These are phyloP conservation scores for Hirsutella rhossiliensis DNA, from an alignment of 2,329 filamentous ascomycete genomes.

Conservation along the genomic window DNA sequence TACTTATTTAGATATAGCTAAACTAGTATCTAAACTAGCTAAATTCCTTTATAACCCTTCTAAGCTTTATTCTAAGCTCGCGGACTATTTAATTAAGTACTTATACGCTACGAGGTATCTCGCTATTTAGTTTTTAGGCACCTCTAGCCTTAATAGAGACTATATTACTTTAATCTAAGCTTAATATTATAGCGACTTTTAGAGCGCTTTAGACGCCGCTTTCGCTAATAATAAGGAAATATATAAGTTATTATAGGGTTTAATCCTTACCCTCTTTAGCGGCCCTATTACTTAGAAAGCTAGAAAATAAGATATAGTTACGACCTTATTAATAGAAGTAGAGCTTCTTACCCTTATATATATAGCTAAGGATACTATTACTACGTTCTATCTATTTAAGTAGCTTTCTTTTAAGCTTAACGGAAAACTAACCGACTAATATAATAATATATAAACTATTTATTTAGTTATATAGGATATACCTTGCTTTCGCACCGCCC, in stretches of 20 bases:
- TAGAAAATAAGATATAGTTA: neutral
- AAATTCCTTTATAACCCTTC: neutral
- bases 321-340: no score
- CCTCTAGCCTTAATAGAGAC: neutral
- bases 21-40: neutral
- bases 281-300: neutral
- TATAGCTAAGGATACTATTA: no score
- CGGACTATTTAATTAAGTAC: neutral
- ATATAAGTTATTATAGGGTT: neutral
- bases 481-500: no score
- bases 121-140: neutral
- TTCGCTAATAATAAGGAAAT: neutral
- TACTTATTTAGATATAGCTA: neutral
- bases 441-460: no score
- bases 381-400: no score
- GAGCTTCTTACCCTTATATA: no score
- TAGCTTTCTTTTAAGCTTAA: no score
- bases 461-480: no score
- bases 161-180: neutral
- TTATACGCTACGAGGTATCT: neutral
- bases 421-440: no score
- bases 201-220: neutral
- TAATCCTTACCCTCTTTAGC: neutral
- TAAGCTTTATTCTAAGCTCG: neutral
- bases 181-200: neutral